Base-by-base conservation (phyloP, 345 rosid genomes). In the Salix arbutifolia region DNA sequence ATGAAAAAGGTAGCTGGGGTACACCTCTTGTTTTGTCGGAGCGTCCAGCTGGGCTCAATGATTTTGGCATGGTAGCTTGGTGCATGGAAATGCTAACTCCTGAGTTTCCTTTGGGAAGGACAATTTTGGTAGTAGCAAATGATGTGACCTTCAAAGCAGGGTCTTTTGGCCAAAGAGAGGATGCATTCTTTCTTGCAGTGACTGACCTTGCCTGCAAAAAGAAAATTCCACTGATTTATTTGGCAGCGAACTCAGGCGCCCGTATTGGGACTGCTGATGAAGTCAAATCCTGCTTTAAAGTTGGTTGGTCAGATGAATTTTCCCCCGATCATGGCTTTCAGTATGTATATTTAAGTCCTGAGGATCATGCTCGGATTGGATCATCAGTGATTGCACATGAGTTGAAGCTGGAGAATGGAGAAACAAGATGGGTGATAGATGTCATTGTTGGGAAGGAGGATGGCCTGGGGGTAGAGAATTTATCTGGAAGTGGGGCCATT, bases 211-310 rank as follows among this genome's bases (percentile, higher is more conserved):
- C 99, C 66, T 96, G 99, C 81, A 78, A 83, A 61, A 86, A 88
- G 88, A 96, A 92, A 83, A 85, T 96, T 71, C 99, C 99, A 44
- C 77, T 96, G 70, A 90, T 96, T 76, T 96, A 96, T 86, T 85
- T 96, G 90, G 99, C 99, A 40, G 99, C 94, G 58, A 96, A 96
- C 80, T 96, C 99, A 58, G 99, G 99, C 76, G 99, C 99, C 17
- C 94, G 99, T 42, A 90, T 96, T 46, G 99, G 99, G 13, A 94
- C 90, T 38, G 98, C 98, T 50, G 99, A 94, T 81, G 99, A 96
- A 90, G 92, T 96, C 70, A 94, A 92, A 81, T 81, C 90, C 70
- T 88, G 92, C 81, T 96, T 96, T 84, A 90, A 91, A 86, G 89
- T 96, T 38, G 95, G 98, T 69, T 96, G 99, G 99, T 91, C 97